Conservation (phyloP, 2,329 filamentous ascomycete species). For the Ophiostoma piceae region DNA sequence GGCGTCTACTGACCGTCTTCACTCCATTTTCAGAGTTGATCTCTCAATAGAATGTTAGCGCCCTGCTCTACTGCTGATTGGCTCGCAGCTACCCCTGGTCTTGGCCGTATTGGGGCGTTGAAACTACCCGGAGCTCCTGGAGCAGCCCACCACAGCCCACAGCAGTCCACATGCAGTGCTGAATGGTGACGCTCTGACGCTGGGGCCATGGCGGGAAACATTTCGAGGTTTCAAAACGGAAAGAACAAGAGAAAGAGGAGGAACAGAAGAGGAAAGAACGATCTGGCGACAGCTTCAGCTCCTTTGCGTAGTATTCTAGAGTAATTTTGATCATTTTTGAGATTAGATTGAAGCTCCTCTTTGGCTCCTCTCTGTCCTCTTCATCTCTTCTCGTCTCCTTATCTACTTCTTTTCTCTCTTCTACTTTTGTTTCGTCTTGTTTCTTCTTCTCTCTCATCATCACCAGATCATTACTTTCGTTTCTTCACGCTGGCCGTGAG, state of each 20-base stretch:
- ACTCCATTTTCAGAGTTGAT: neutral
- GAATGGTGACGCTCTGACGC: conserved; percentile 7
- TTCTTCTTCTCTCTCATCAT: neutral
- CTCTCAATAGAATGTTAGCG: neutral
- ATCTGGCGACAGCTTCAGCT: conserved; percentile 4
- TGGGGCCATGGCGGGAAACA: conserved; percentile 9
- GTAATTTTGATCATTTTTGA: neutral
- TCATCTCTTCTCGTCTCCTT: neutral
- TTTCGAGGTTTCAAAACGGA: conserved; percentile 21
- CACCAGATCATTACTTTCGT: neutral
- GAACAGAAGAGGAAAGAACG: neutral
- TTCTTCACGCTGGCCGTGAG: conserved; percentile 12
- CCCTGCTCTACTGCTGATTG: conserved; percentile 11
- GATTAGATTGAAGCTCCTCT: neutral
- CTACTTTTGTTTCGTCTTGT: neutral
- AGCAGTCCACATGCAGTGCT: neutral
- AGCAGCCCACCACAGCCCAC: neutral
- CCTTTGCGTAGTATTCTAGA: neutral
- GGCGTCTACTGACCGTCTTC: neutral
- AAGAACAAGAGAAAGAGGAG: neutral
- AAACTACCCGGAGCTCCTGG: conserved; percentile 16
- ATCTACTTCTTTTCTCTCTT: neutral
- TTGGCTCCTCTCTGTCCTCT: neutral
- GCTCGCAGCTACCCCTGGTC: conserved; percentile 19
- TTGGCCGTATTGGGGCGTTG: conserved; percentile 15